Evolutionary conservation across 2,329 filamentous ascomycete genomes (phyloP), one percentile per base, ranked within the genome.

Genomic region (Talaromyces sp.): DNA sequence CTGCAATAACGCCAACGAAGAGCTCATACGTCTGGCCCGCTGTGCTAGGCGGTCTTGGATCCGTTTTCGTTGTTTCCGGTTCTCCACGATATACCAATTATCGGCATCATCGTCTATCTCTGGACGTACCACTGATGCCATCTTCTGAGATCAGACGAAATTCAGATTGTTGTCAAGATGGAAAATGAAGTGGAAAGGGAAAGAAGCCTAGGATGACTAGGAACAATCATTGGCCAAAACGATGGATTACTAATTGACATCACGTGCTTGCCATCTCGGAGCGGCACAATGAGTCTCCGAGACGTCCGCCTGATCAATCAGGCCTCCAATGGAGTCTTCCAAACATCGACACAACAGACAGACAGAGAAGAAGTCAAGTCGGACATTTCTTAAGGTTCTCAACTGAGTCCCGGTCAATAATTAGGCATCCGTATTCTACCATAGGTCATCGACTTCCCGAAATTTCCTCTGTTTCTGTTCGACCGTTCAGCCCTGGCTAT

Each of bases 41-140:
- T 79, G 76, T 27, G 77, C 77, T 48, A 78, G 66, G 52, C 76
- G 70, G 68, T 79, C 76, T 68, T 78, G 76, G n/a, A 78, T 77
- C 59, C 76, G 73, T 68, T 79, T 78, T 45, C 77, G 70, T 65
- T 77, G 74, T 65, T 72, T 75, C 3, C 75, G 72, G 63, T 78
- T 76, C 52, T 73, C 63, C 31, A 78, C 72, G 19, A 72, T 70
- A 41, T 72, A 72, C 76, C 77, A 79, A 58, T 65, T 64, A 54
- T 71, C 69, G 31, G 37, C 24, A 13, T 63, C 56, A 5, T 60
- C 41, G 3, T 60, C 33, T 19, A n/a, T 19, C 11, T 47, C 58
- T 22, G 47, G 56, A 6, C 61, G 61, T 16, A 57, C 54, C 47
- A 66, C 64, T 37, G 27, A 31, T 31, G 27, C 27, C 27, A 31